These are phyloP conservation scores for Cardamine chenopodiifolia DNA, from an alignment of 345 rosid species.

Conservation along the genomic window DNA sequence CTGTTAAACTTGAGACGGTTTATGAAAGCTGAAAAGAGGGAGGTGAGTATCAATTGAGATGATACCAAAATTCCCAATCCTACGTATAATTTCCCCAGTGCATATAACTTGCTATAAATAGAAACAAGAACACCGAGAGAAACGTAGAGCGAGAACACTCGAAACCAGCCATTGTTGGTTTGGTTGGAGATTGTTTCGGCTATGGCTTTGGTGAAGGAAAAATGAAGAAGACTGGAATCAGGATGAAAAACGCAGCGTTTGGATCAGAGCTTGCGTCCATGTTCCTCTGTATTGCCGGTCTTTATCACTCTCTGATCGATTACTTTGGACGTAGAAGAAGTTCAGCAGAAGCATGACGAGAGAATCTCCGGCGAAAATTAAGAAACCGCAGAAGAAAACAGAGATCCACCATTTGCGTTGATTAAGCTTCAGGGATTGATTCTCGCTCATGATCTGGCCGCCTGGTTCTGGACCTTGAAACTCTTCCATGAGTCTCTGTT, in stretches of 20 bases:
- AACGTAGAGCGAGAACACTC: conserved; percentile 36
- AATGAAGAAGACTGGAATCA: conserved; percentile 40
- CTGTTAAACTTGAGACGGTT: conserved; percentile 52
- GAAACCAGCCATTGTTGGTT: conserved; percentile 15
- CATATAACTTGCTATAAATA: conserved; percentile 41
- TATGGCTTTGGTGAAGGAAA: conserved; percentile 27
- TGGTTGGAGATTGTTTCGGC: not conserved
- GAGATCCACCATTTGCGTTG: conserved; percentile 42
- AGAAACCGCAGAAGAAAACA: conserved; percentile 36
- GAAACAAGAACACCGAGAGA: conserved; percentile 47
- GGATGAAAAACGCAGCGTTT: conserved; percentile 40
- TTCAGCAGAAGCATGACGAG: conserved; percentile 38
- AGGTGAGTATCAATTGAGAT: conserved; percentile 53
- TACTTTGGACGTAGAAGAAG: conserved; percentile 39
- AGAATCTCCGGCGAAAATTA: conserved; percentile 35
- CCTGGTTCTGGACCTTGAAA: conserved; percentile 25
- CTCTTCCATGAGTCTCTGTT: conserved; percentile 37
- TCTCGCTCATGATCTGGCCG: conserved; percentile 19
- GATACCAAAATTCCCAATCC: conserved; percentile 49
- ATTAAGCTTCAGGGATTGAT: conserved; percentile 5
- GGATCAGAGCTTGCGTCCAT: conserved; percentile 43
- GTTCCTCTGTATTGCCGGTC: conserved; percentile 39
- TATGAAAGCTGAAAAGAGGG: conserved; percentile 51
- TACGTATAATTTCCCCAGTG: conserved; percentile 41
- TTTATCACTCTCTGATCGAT: conserved; percentile 26